Conservation (phyloP, 2,329 filamentous ascomycete genomes). For the Fusarium luffae region DNA sequence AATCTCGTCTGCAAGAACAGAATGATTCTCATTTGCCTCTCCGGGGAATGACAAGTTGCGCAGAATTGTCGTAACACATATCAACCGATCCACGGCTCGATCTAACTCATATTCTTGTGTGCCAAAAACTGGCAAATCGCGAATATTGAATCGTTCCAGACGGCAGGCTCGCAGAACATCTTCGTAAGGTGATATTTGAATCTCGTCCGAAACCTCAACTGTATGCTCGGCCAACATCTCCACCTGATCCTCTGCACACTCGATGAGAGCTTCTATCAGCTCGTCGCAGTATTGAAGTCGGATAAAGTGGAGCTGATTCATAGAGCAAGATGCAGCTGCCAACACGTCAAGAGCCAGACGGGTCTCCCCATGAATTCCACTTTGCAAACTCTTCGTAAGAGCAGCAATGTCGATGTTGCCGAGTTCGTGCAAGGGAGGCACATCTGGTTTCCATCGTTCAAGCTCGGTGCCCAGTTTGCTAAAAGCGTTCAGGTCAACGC, state of each 20-base stretch:
- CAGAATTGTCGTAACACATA: constrained; percentile 91
- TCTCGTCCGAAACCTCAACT: constrained; percentile 85
- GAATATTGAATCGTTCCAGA: constrained; percentile 76
- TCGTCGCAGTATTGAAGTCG: constrained; percentile 84
- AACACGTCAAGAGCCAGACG: constrained; percentile 88
- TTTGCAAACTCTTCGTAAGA: constrained; percentile 88
- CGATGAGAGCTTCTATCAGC: constrained; percentile 85
- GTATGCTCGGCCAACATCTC: constrained; percentile 87
- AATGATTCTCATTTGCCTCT: constrained; percentile 72
- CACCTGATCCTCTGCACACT: constrained; percentile 90
- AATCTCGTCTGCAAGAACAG: constrained; percentile 76
- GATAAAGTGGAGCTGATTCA: constrained; percentile 71
- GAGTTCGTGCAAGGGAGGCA: constrained; percentile 80
- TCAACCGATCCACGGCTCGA: constrained; percentile 84
- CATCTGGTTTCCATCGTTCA: constrained; percentile 74
- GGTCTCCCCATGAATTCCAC: constrained; percentile 89
- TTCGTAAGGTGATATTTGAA: constrained; percentile 86
- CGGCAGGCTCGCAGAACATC: constrained; percentile 85
- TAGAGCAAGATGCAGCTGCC: constrained; percentile 72
- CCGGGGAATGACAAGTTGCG: constrained; percentile 90
- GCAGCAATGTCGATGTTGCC: constrained; percentile 92
- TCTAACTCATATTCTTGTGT: constrained; percentile 84
- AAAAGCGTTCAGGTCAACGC: constrained; percentile 75
- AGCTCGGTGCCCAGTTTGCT: constrained; percentile 74
- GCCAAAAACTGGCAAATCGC: constrained; percentile 79